Evolutionary conservation across 2,329 filamentous ascomycete genomes (phyloP).

Genomic region (Neonectria hederae): DNA sequence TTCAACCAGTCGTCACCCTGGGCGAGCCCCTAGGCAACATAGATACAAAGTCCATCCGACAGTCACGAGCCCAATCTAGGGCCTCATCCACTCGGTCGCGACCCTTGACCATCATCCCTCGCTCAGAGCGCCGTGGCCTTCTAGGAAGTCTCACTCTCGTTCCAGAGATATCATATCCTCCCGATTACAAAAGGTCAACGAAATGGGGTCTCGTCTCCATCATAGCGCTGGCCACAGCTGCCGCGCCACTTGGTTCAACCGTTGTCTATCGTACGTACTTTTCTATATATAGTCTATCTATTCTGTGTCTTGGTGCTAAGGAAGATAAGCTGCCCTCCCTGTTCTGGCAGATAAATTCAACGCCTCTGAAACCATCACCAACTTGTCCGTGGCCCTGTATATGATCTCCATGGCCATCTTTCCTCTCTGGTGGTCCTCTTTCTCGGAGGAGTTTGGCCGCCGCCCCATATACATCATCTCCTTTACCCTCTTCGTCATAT

Average conservation of each 20-base stretch:
- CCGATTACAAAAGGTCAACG: slow-evolving; percentile 74
- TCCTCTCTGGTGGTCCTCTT: slow-evolving; percentile 87
- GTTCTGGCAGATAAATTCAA: slow-evolving; percentile 71
- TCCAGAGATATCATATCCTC: slow-evolving; percentile 81
- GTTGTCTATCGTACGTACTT: slow-evolving; percentile 79
- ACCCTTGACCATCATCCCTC: slow-evolving; percentile 53
- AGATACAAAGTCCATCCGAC: slow-evolving; percentile 33
- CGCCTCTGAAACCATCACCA: slow-evolving; percentile 72
- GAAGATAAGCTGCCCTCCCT: slow-evolving; percentile 69
- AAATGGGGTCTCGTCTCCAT: slow-evolving; percentile 89
- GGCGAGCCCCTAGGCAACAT: slow-evolving; percentile 39
- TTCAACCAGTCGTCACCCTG: slow-evolving; percentile 31
- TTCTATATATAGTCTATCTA: neutral
- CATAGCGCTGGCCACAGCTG: slow-evolving; percentile 79
- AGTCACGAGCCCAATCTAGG: slow-evolving; percentile 43
- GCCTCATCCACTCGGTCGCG: slow-evolving; percentile 53
- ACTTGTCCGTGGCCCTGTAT: slow-evolving; percentile 80
- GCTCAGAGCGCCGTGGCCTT: slow-evolving; percentile 71
- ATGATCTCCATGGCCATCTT: slow-evolving; percentile 87
- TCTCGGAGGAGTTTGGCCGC: slow-evolving; percentile 77
- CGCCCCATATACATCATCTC: slow-evolving; percentile 82
- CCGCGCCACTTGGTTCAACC: slow-evolving; percentile 83
- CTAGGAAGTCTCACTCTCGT: slow-evolving; percentile 76
- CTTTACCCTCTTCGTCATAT: slow-evolving; percentile 77
- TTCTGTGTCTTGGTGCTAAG: slow-evolving; percentile 10